phyloP scores from a whole-genome alignment of 768 basidiomycete species.

The Gloeopeniophorella convolvens region DNA sequence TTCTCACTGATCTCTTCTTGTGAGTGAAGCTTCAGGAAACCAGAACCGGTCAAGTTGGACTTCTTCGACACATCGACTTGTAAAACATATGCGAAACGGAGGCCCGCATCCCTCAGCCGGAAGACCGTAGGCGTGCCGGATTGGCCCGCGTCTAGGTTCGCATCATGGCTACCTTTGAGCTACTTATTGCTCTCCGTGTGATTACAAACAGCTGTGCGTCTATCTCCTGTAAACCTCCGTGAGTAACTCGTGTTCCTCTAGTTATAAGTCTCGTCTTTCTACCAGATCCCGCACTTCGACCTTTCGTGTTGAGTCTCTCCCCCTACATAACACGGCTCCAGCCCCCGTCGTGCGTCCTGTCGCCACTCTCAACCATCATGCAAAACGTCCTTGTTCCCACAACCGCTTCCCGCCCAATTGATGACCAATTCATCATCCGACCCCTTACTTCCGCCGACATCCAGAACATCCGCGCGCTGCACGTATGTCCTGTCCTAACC shows the following conservation, averaged over 20 bases:
- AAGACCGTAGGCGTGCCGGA: no score
- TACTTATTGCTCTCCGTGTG: slow-evolving; percentile 7
- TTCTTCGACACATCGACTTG: no score
- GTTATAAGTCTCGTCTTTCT: neutral
- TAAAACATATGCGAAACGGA: no score
- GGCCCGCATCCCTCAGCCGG: no score
- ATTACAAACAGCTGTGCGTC: slow-evolving; percentile 8
- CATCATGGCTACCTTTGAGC: no score
- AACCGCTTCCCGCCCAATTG: neutral
- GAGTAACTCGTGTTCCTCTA: neutral
- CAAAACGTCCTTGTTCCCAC: slow-evolving; percentile 9
- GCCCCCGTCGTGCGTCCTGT: neutral
- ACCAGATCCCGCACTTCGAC: neutral
- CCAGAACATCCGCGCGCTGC: slow-evolving; percentile 9
- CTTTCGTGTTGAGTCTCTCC: neutral
- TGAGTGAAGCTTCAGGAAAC: no score
- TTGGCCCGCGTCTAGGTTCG: no score
- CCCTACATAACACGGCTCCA: neutral
- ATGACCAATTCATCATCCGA: slow-evolving; percentile 15
- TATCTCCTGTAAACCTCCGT: slow-evolving; percentile 11
- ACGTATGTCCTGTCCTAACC: slow-evolving; percentile 5
- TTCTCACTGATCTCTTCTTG: no score
- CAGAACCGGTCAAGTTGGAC: no score
- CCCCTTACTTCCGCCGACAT: slow-evolving; percentile 18
- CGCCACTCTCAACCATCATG: neutral